Percentiles rank a stretch among this genome's conserved stretches.
Evolutionary conservation across 164 flowering plant genomes (phyloP).

Genomic region (Magnolia kwangsiensis): DNA sequence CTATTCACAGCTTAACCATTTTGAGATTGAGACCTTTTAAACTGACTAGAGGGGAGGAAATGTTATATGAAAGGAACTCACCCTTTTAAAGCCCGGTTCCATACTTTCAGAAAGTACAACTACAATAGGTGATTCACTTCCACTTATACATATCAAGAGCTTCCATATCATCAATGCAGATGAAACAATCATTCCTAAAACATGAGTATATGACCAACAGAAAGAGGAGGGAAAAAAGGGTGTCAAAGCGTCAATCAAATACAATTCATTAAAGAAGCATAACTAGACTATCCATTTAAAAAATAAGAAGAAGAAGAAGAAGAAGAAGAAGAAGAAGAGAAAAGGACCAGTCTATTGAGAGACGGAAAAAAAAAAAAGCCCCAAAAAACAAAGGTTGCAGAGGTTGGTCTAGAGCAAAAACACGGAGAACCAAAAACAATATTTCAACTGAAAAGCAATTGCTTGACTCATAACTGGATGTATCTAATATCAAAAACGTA

Average conservation of each 20-base stretch:
- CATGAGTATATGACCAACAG: not conserved
- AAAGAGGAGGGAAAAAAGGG: not conserved
- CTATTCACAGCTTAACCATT: not conserved
- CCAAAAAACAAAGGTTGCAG: not conserved
- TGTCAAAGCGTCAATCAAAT: not conserved
- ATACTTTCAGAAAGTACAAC: constrained; percentile 40
- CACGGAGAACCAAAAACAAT: too few relatives aligned
- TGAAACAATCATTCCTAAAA: constrained; percentile 23
- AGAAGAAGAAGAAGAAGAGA: not conserved
- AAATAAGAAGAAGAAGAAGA: not conserved
- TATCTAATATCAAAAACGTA: too few relatives aligned
- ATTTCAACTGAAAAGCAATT: too few relatives aligned
- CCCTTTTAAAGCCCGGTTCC: constrained; percentile 41
- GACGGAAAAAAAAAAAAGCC: not conserved
- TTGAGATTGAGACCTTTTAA: not conserved
- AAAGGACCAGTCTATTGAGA: not conserved
- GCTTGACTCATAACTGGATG: too few relatives aligned
- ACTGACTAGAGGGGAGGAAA: not conserved
- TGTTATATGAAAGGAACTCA: constrained; percentile 7
- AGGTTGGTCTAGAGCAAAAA: too few relatives aligned
- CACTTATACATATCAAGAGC: constrained; percentile 20
- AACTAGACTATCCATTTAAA: not conserved
- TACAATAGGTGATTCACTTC: constrained; percentile 36
- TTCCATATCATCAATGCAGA: constrained; percentile 27
- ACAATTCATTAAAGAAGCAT: not conserved